Conservation (phyloP, 805 yeast genomes). For the Metschnikowia gelsemii region DNA sequence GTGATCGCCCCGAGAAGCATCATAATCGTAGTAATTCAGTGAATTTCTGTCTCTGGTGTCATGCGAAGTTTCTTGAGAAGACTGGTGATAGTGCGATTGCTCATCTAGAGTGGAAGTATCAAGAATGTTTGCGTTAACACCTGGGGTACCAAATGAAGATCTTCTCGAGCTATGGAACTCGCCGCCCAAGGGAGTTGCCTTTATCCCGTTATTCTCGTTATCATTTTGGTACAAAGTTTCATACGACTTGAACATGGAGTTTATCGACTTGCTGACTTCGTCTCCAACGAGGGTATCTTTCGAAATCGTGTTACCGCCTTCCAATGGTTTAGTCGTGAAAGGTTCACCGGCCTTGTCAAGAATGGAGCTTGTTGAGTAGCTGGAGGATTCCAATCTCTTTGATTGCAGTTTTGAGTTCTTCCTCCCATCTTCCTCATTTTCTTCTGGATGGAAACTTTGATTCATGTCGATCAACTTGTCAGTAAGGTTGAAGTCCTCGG, state of each 20-base stretch:
- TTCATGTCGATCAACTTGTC: conserved; percentile 11
- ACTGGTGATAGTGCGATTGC: conserved; percentile 12
- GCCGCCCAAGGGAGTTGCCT: neutral
- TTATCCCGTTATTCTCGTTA: neutral
- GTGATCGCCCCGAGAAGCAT: conserved; percentile 4
- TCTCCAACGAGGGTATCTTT: conserved; percentile 28
- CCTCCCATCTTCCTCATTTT: too few relatives aligned
- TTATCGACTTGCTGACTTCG: conserved; percentile 20
- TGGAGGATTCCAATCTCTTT: neutral
- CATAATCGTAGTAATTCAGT: conserved; percentile 10
- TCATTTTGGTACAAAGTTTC: conserved; percentile 18
- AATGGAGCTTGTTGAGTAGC: neutral
- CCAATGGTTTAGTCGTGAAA: neutral
- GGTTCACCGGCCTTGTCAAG: neutral
- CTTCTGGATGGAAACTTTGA: conserved; percentile 5
- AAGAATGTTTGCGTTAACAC: conserved; percentile 21
- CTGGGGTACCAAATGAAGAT: conserved; percentile 13
- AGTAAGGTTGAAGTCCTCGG: conserved; percentile 19
- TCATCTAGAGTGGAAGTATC: conserved; percentile 26
- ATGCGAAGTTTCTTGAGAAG: conserved; percentile 6
- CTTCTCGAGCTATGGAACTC: conserved; percentile 8
- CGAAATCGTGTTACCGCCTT: conserved; percentile 16
- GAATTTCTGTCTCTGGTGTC: conserved; percentile 1
- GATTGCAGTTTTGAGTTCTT: neutral
- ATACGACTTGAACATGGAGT: conserved; percentile 29